These are phyloP conservation scores for Coniferiporia weirii DNA, from an alignment of 1,284 basidiomycete genomes.

Conservation along the genomic window DNA sequence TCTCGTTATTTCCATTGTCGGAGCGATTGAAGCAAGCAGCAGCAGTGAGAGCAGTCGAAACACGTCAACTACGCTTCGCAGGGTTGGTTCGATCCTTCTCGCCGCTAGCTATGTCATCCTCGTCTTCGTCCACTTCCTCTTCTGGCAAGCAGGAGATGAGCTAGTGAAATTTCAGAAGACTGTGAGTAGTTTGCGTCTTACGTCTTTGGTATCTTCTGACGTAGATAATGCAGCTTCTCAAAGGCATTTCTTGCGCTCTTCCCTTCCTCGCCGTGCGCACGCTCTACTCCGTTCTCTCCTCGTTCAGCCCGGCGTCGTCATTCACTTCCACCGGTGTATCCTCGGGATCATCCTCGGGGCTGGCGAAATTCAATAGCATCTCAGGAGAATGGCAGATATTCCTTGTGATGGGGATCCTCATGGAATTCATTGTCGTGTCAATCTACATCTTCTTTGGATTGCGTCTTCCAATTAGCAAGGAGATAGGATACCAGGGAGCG, in stretches of 20 bases:
- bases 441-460: conserved; percentile 16
- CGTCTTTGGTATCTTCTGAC: not conserved
- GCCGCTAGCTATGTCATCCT: conserved; percentile 41
- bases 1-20: conserved; percentile 47
- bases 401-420: conserved; percentile 16
- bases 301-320: conserved; percentile 29
- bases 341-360: not conserved
- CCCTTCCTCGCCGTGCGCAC: conserved; percentile 56
- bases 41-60: not conserved
- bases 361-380: conserved; percentile 16
- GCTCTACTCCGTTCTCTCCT: conserved; percentile 47
- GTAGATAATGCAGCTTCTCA: conserved; percentile 38
- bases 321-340: not conserved
- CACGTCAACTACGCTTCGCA: conserved; percentile 10
- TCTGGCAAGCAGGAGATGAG: conserved; percentile 40
- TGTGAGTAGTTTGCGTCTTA: conserved; percentile 24
- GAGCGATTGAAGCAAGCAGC: conserved; percentile 28
- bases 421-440: conserved; percentile 16
- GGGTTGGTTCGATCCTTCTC: conserved; percentile 43
- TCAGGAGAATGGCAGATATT: conserved; percentile 15
- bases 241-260: conserved; percentile 45
- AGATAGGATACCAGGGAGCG: not conserved
- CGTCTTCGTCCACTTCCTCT: conserved; percentile 37
- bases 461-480: conserved; percentile 7
- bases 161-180: conserved; percentile 48